phyloP scores from a whole-genome alignment of 2,329 filamentous ascomycete genomes.

The Stagonosporopsis tanaceti region DNA sequence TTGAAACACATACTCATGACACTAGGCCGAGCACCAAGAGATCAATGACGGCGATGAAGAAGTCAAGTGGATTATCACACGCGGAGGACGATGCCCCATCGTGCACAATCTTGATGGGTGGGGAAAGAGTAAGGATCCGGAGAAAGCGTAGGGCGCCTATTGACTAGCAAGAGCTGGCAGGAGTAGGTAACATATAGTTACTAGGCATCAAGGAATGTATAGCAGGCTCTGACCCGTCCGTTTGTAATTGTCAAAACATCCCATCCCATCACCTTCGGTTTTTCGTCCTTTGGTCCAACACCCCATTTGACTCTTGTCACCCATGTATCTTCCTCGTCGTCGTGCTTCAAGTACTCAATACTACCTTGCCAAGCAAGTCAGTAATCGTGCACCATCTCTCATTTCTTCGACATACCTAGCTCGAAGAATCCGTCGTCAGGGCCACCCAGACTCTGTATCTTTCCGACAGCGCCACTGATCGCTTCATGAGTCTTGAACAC shows the following conservation, averaged over 20 bases:
- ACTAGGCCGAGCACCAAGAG: conserved; percentile 70
- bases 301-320: conserved; percentile 1
- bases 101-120: conserved; percentile 70
- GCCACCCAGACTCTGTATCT: background rate
- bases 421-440: background rate
- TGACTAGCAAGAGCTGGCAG: background rate
- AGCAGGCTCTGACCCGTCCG: background rate
- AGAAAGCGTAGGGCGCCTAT: conserved; percentile 5
- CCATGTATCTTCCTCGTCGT: background rate
- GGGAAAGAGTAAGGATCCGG: conserved; percentile 52
- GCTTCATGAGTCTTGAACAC: background rate
- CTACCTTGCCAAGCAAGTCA: background rate
- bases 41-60: conserved; percentile 71
- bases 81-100: conserved; percentile 67
- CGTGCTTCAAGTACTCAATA: conserved; percentile 1
- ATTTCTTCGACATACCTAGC: background rate
- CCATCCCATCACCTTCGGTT: background rate
- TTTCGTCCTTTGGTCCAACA: background rate
- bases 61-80: conserved; percentile 71
- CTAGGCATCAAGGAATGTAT: background rate
- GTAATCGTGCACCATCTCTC: background rate
- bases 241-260: background rate
- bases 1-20: background rate
- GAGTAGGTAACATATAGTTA: background rate
- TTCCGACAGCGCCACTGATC: background rate